Evolutionary conservation across 352 stramenopile genomes (phyloP).

Genomic region (Pythium sp.): DNA sequence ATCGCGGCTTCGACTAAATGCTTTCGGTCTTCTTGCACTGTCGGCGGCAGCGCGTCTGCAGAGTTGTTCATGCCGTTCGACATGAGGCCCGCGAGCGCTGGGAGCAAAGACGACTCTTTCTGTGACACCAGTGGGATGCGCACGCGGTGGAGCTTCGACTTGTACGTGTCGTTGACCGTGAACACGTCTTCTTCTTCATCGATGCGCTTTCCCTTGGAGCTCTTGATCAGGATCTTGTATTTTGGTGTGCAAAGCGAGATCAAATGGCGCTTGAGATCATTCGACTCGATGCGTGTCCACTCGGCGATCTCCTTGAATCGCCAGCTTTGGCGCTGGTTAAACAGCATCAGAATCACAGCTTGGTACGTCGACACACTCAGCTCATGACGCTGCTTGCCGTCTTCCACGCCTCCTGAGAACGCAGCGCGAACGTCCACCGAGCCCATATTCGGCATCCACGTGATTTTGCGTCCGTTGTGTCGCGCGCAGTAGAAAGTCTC

Average conservation of each 20-base stretch:
- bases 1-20: conserved; percentile 95
- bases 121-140: conserved; percentile 84
- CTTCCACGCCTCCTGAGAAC: conserved; percentile 72
- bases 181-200: conserved; percentile 93
- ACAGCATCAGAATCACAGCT: conserved; percentile 97
- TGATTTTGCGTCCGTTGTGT: conserved; percentile 94
- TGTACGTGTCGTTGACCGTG: conserved; percentile 94
- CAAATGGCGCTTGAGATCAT: conserved; percentile 92
- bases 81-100: conserved; percentile 24
- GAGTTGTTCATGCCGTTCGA: conserved; percentile 36
- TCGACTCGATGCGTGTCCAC: conserved; percentile 85
- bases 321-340: conserved; percentile 89
- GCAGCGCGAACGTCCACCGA: conserved; percentile 89
- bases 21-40: conserved; percentile 95
- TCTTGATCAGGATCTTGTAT: conserved; percentile 96
- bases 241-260: conserved; percentile 98
- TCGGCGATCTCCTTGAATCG: conserved; percentile 89
- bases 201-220: conserved; percentile 96
- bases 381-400: conserved; percentile 86
- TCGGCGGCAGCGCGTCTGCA: conserved; percentile 77
- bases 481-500: conserved; percentile 93
- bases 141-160: conserved; percentile 89
- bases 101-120: conserved; percentile 70
- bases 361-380: conserved; percentile 98
- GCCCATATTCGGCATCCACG: conserved; percentile 94